phyloP scores from a whole-genome alignment of 768 basidiomycete species.

The Panellus pusillus region DNA sequence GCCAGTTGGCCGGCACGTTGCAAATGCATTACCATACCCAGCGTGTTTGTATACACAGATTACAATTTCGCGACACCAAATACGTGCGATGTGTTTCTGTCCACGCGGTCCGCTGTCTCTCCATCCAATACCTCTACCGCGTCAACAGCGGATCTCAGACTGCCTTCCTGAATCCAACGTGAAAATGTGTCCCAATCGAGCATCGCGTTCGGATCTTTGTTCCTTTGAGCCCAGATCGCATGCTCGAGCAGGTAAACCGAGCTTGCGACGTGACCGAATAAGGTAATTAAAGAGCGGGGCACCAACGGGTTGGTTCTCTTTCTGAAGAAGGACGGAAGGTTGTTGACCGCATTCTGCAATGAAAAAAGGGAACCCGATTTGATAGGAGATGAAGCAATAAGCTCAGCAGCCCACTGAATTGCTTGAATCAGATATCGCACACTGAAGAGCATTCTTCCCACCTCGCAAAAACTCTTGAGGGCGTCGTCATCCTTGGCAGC shows the following conservation, averaged over 20 bases:
- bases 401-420: conserved; percentile 50
- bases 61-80: not conserved
- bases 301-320: conserved; percentile 45
- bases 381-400: conserved; percentile 36
- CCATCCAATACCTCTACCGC: not conserved
- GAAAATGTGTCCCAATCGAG: conserved; percentile 23
- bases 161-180: conserved; percentile 22
- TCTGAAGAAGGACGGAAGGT: conserved; percentile 40
- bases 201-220: conserved; percentile 18
- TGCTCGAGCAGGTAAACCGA: conserved; percentile 64
- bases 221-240: conserved; percentile 53
- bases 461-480: conserved; percentile 50
- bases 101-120: not conserved
- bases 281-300: conserved; percentile 56
- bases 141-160: not conserved
- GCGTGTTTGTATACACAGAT: not conserved
- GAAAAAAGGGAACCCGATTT: conserved; percentile 31
- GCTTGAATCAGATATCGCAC: not conserved
- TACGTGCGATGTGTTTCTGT: not conserved
- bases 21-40: no score
- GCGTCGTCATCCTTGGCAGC: conserved; percentile 46
- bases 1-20: no score
- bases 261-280: conserved; percentile 55
- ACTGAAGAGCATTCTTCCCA: conserved; percentile 5
- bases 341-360: conserved; percentile 39